Base-by-base conservation (phyloP, 768 basidiomycete species). In the Podaxis sp. region DNA sequence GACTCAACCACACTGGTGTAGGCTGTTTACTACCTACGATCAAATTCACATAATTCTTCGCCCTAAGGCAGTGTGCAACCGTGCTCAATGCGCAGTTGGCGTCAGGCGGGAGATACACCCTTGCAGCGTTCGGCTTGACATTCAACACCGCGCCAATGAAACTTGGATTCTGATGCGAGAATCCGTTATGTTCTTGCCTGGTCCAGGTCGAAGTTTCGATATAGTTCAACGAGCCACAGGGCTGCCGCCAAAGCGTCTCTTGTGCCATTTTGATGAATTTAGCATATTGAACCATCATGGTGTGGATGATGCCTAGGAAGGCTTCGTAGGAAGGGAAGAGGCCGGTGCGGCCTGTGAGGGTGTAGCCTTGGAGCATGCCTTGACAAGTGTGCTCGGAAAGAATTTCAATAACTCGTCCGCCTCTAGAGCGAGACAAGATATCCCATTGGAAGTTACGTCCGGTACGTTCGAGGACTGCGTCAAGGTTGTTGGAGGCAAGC, bases 281-380 rank as follows among this genome's bases (percentile, higher is more conserved):
- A 76, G 85, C 79, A 70, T 95, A 95, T 67, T 91, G 90, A 2
- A 90, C 88, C 84, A 89, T 87, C 92, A 94, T 93, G 16, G 92
- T 95, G 58, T 89, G 87, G 27, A 95, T 73, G 71, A 95, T 95
- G 47, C 92, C 92, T 47, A 95, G 77, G 82, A 96, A 97, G 0
- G 91, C 89, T 70, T 96, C 94, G 71, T 96, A 95, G 28, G 86
- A 88, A 1, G 94, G 93, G 83, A 96, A 93, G 36, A 95, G 77
- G 11, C 85, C 93, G 0, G 88, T 89, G 42, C 88, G 79, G 7
- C 94, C 94, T 0, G 94, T 95, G 50, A 97, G 82, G 5, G 92
- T 93, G 73, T 95, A 95, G 2, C 94, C 93, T 72, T 97, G 91
- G 11, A 95, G 77, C 88, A 93, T 93, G 23, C 89, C 92, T 69